A percentile compares a stretch with the other conserved stretches of the same genome.
Conservation (phyloP, 139 green algal genomes). For the Raphidocelis subcapitata region DNA sequence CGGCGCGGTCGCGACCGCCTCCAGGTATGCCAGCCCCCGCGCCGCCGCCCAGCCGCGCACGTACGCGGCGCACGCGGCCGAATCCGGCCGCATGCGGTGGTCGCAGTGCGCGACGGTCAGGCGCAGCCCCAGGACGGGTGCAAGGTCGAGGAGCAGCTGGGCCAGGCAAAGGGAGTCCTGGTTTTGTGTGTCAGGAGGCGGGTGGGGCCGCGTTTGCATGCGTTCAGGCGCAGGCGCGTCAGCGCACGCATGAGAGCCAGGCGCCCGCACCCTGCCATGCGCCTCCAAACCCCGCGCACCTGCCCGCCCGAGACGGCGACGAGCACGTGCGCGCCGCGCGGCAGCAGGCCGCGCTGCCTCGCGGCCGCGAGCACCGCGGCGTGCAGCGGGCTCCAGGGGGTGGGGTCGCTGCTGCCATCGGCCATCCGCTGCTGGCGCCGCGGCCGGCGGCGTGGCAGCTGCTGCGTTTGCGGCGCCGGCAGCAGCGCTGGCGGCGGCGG, state of each 20-base stretch:
- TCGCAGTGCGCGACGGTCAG: constrained; percentile 42
- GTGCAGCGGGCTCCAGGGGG: neutral
- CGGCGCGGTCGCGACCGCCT: neutral
- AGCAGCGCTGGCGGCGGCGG: neutral
- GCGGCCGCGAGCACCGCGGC: neutral
- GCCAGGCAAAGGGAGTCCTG: constrained; percentile 47
- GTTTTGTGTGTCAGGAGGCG: too few relatives aligned
- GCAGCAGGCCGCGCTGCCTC: neutral
- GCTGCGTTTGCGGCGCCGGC: neutral
- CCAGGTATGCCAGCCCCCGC: constrained; percentile 1
- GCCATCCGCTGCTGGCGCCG: neutral
- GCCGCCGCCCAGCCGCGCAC: constrained; percentile 3
- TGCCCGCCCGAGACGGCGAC: constrained; percentile 17
- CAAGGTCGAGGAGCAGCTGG: constrained; percentile 33
- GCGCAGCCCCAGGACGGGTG: constrained; percentile 16
- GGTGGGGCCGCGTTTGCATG: neutral
- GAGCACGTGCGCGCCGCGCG: constrained; percentile 3
- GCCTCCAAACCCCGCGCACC: too few relatives aligned
- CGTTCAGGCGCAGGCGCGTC: too few relatives aligned
- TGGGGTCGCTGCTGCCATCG: neutral
- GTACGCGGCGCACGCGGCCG: constrained; percentile 33
- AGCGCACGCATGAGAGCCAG: too few relatives aligned
- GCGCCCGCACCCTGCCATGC: too few relatives aligned
- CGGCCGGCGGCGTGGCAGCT: neutral
- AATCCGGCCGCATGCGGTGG: constrained; percentile 38